Conservation (phyloP, 208 protist genomes). For the Naegleria fowleri region DNA sequence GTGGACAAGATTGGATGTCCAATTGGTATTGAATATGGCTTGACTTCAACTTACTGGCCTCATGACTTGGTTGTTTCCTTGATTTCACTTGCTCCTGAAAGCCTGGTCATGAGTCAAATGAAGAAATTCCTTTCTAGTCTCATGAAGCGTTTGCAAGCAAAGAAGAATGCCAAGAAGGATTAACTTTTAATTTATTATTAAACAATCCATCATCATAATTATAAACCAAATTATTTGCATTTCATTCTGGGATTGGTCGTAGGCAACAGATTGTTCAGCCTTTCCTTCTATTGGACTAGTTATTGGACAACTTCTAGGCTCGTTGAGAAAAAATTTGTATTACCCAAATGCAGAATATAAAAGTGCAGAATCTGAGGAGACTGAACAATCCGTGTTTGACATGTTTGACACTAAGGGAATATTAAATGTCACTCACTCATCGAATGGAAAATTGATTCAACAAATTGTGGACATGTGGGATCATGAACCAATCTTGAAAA, state of each 20-base stretch:
- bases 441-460: neutral
- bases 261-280: no score
- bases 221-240: no score
- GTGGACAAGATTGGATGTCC: neutral
- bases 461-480: neutral
- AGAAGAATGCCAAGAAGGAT: neutral
- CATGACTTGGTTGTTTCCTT: neutral
- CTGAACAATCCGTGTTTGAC: neutral
- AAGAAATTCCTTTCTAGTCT: neutral
- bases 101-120: neutral
- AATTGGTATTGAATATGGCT: neutral
- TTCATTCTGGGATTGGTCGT: no score
- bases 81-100: neutral
- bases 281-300: no score
- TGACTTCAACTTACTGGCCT: neutral
- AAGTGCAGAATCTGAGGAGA: neutral
- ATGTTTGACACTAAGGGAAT: neutral
- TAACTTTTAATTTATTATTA: no score
- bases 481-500: neutral
- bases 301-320: no score
- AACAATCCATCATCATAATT: no score
- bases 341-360: neutral
- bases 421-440: neutral
- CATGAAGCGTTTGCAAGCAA: neutral
- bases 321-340: neutral